Evolutionary conservation across 78 protist species (phyloP).

Genomic region (Dictyostelium capitatum): DNA sequence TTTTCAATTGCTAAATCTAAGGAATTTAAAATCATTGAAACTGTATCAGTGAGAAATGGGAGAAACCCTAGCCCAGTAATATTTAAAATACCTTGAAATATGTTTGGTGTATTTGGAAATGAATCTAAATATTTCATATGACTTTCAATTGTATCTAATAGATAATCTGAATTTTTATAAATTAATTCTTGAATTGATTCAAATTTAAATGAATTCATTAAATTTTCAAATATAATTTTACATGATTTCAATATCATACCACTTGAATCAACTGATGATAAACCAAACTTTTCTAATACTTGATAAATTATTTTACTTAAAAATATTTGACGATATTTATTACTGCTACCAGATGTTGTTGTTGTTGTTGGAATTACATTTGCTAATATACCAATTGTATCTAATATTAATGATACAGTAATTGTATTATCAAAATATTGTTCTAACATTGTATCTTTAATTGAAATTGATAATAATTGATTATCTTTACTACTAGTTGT

Average conservation of each 20-base stretch:
- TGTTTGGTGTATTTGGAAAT: conserved; percentile 70
- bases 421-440: conserved; percentile 38
- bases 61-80: conserved; percentile 79
- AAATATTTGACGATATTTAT: conserved; percentile 47
- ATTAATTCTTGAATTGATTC: conserved; percentile 60
- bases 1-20: conserved; percentile 40
- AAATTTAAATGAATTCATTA: conserved; percentile 14
- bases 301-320: conserved; percentile 44
- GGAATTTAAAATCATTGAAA: conserved; percentile 49
- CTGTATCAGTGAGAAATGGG: conserved; percentile 60
- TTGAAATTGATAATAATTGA: background rate
- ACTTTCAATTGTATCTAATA: conserved; percentile 55
- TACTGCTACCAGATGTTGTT: no score
- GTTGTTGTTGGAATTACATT: background rate
- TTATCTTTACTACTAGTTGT: background rate
- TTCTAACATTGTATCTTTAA: conserved; percentile 5
- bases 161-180: conserved; percentile 67
- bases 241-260: conserved; percentile 16
- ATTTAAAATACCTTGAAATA: conserved; percentile 70
- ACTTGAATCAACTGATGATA: background rate
- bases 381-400: conserved; percentile 18
- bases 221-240: background rate
- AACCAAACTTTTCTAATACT: conserved; percentile 63
- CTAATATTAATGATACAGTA: conserved; percentile 37
- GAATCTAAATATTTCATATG: conserved; percentile 62